Base-by-base conservation (phyloP, 768 basidiomycete species). In the Kwoniella mangroviensis region DNA sequence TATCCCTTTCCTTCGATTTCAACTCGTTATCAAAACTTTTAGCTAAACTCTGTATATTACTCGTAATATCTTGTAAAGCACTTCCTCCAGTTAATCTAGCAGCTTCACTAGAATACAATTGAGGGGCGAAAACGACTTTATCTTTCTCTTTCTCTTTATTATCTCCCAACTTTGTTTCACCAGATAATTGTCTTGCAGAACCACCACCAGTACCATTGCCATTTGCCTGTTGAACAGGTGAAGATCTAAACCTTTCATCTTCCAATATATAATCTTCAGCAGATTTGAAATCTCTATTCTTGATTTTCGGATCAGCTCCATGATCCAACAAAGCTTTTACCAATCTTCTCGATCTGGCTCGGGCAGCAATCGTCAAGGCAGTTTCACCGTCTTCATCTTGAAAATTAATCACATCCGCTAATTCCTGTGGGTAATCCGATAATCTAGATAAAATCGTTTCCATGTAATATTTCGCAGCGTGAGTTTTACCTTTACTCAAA, bases 331-430 rank as follows among this genome's bases (percentile, higher is more conserved):
- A 88, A 43, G 96, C 87, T 82, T 95, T 97, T 75, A 98, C 94
- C 4, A 99, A 87, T 15, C 95, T 91, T 83, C 97, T 95, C 83
- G 92, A 94, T 66, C 97, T 86, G 80, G 95, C 98, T 53, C 97
- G 88, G 15, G 97, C 96, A 21, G 97, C 95, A 86, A 99, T 89
- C 3, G 97, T 98, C 70, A 99, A 84, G 12, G 97, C 94, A 7
- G 97, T 98, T 84, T 99, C 97, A 43, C 96, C 96, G 73, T 99
- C 97, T 81, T 98, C 94, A 81, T 98, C 96, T 82, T 97, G 97
- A 82, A 98, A 98, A 80, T 99, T 99, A 84, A 99, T 94, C 57
- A 99, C 93, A 78, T 99, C 97, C 41, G 94, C 93, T 40, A 99
- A 85, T 83, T 99, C 97, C 78, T 92, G 92, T 0, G 97, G 95